Evolutionary conservation across 2,329 filamentous ascomycete species (phyloP).

Genomic region (Fusarium staphyleae): DNA sequence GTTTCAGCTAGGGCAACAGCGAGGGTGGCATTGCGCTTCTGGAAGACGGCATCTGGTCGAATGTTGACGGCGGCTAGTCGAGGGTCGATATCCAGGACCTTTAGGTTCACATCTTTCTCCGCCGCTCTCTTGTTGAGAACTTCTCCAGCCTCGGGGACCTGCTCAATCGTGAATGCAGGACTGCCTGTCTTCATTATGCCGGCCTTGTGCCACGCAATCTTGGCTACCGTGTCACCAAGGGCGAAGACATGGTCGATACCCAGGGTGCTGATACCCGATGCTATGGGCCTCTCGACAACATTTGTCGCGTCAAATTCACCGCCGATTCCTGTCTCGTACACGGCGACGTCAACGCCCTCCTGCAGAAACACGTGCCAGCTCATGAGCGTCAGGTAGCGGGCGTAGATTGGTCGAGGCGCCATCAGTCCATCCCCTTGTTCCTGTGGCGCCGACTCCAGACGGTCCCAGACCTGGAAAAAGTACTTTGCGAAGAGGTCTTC

Average conservation of each 20-base stretch:
- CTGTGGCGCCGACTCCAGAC: constrained; percentile 50
- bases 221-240: constrained; percentile 67
- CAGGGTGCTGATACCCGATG: constrained; percentile 68
- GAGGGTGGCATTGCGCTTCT: constrained; percentile 64
- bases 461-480: constrained; percentile 73
- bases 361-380: constrained; percentile 71
- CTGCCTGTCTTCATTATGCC: constrained; percentile 71
- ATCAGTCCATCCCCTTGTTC: constrained; percentile 46
- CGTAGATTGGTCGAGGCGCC: constrained; percentile 61
- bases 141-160: constrained; percentile 53
- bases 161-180: constrained; percentile 64
- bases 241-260: constrained; percentile 73
- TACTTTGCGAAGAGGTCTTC: constrained; percentile 67
- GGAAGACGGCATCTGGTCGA: constrained; percentile 61
- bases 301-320: constrained; percentile 76
- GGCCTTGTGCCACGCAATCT: constrained; percentile 78
- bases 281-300: constrained; percentile 64
- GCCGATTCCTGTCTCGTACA: constrained; percentile 73
- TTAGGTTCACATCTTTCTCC: constrained; percentile 59
- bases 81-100: constrained; percentile 55
- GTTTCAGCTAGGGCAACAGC: constrained; percentile 61
- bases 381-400: constrained; percentile 70
- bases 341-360: constrained; percentile 67
- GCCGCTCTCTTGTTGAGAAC: constrained; percentile 59
- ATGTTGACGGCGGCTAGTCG: constrained; percentile 57